Conservation (phyloP, 2,329 filamentous ascomycete species). For the Paraphaeosphaeria minitans region DNA sequence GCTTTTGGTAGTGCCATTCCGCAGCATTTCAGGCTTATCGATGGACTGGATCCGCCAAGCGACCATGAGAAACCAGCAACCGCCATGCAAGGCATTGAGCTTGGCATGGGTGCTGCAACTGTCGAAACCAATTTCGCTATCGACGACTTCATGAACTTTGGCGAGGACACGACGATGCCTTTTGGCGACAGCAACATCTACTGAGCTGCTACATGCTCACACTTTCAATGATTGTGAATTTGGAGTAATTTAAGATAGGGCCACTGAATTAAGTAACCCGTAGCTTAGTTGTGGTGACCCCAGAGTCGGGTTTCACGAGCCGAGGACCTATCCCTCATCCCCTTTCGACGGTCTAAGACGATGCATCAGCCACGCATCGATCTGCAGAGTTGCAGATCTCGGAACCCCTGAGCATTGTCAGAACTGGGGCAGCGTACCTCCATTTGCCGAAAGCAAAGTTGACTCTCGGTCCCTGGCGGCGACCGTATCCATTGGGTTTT, state of each 20-base stretch:
- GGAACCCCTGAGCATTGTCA: neutral
- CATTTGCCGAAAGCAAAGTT: no score
- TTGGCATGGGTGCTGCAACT: constrained; percentile 5
- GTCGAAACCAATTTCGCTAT: constrained; percentile 13
- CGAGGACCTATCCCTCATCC: neutral
- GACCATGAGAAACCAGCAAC: constrained; percentile 14
- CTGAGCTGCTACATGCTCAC: neutral
- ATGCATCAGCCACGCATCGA: neutral
- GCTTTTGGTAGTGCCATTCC: constrained; percentile 53
- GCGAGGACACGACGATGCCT: constrained; percentile 20
- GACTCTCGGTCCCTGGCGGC: no score
- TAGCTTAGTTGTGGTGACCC: neutral
- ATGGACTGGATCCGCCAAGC: constrained; percentile 46
- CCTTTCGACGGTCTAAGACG: neutral
- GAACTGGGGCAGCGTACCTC: no score
- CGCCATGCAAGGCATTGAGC: constrained; percentile 14
- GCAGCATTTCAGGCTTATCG: constrained; percentile 42
- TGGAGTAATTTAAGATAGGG: no score
- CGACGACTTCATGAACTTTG: constrained; percentile 49
- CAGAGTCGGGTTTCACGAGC: neutral
- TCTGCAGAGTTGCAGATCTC: neutral
- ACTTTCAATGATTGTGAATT: no score
- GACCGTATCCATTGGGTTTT: no score
- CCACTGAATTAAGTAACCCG: neutral
- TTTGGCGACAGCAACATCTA: constrained; percentile 10